phyloP scores from a whole-genome alignment of 495 filamentous ascomycete genomes.

The Aspergillus biplanus region DNA sequence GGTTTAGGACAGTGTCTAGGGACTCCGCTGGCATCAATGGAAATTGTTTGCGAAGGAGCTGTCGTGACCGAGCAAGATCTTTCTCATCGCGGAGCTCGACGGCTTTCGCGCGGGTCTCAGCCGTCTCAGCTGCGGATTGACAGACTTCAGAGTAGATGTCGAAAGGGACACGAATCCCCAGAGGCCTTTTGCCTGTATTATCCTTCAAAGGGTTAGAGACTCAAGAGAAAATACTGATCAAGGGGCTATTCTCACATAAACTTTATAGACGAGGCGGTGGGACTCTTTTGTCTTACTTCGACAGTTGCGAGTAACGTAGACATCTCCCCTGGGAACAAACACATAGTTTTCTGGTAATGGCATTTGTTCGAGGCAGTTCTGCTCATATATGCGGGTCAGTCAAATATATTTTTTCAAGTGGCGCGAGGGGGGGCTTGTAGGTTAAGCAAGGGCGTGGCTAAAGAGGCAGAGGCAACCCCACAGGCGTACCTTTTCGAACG shows the following conservation, averaged over 20 bases:
- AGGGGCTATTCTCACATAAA: constrained; percentile 39
- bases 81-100: constrained; percentile 43
- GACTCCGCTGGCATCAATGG: constrained; percentile 46
- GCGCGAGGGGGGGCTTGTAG: constrained; percentile 12
- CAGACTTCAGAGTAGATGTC: constrained; percentile 39
- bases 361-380: constrained; percentile 37
- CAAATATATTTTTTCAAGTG: background rate
- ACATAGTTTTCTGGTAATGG: constrained; percentile 42
- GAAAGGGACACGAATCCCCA: constrained; percentile 53
- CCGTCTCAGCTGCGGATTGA: constrained; percentile 37
- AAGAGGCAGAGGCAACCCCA: constrained; percentile 2
- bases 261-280: constrained; percentile 41
- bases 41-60: constrained; percentile 41
- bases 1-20: constrained; percentile 42
- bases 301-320: constrained; percentile 55
- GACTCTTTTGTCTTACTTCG: constrained; percentile 49
- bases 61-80: constrained; percentile 34
- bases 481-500: constrained; percentile 27
- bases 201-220: constrained; percentile 30
- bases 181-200: constrained; percentile 33
- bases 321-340: constrained; percentile 55
- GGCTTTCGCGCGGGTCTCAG: constrained; percentile 43
- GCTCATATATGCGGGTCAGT: constrained; percentile 13
- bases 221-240: background rate
- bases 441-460: constrained; percentile 12